A percentile compares a stretch with the other conserved stretches of the same genome.
Evolutionary conservation across 345 rosid genomes (phyloP).

Genomic region (Eucalyptus fibrosa): DNA sequence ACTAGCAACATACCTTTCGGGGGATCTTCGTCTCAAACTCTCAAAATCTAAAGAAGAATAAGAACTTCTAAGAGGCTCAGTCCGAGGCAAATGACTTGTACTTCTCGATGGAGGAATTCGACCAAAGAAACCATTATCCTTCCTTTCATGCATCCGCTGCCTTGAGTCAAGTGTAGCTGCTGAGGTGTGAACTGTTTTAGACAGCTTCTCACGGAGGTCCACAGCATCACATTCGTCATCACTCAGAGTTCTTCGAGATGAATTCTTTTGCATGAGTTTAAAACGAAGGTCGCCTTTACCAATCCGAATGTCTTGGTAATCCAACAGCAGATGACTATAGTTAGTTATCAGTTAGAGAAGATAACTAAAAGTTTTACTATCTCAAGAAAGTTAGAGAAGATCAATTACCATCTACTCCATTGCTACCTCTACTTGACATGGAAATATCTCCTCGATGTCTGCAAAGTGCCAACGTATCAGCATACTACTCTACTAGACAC

Average conservation of each 20-base stretch:
- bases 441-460: slow-evolving; percentile 56
- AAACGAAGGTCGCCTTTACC: slow-evolving; percentile 70
- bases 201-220: slow-evolving; percentile 78
- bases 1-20: slow-evolving; percentile 34
- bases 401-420: slow-evolving; percentile 29
- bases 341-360: slow-evolving; percentile 2
- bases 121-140: slow-evolving; percentile 21
- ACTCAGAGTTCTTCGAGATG: slow-evolving; percentile 28
- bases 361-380: neutral
- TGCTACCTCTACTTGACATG: slow-evolving; percentile 14
- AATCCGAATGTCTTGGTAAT: slow-evolving; percentile 40
- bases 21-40: slow-evolving; percentile 57
- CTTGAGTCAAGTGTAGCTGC: slow-evolving; percentile 11
- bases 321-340: neutral
- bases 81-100: slow-evolving; percentile 27
- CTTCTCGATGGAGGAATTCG: slow-evolving; percentile 42
- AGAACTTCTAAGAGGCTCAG: slow-evolving; percentile 37
- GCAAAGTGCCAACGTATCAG: slow-evolving; percentile 9
- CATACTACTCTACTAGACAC: neutral
- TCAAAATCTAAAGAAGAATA: slow-evolving; percentile 64
- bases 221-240: slow-evolving; percentile 23
- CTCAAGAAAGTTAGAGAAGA: neutral
- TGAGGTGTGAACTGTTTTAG: slow-evolving; percentile 38
- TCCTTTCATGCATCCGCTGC: slow-evolving; percentile 33
- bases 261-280: slow-evolving; percentile 66